phyloP scores from a whole-genome alignment of 1,284 basidiomycete species.

The Apiotrichum brassicae region DNA sequence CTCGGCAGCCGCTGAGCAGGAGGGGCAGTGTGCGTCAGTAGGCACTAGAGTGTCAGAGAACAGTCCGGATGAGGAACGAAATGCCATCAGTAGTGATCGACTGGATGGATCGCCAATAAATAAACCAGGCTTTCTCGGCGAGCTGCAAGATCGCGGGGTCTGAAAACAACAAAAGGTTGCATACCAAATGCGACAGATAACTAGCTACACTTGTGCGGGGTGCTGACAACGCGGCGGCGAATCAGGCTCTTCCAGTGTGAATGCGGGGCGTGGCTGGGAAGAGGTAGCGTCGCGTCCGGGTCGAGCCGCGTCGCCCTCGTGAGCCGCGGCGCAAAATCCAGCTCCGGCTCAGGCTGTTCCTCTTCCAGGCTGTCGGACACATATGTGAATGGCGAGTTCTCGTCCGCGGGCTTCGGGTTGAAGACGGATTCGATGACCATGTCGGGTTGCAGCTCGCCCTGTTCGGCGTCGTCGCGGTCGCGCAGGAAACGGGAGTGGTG shows the following conservation, averaged over 20 bases:
- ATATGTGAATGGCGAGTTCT: constrained; percentile 38
- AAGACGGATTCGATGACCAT: constrained; percentile 40
- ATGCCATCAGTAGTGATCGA: no score
- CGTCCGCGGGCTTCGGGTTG: constrained; percentile 32
- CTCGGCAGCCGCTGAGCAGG: no score
- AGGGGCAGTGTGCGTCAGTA: no score
- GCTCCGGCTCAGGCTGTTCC: neutral
- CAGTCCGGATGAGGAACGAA: no score
- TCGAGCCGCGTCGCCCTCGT: neutral
- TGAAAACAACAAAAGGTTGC: no score
- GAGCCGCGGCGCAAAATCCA: neutral
- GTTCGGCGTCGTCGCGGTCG: neutral
- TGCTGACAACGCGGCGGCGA: neutral
- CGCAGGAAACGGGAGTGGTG: constrained; percentile 6
- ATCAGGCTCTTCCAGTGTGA: neutral
- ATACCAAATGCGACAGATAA: no score
- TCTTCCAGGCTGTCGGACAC: constrained; percentile 15
- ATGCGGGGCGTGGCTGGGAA: neutral
- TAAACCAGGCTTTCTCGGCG: no score
- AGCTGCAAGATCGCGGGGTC: no score
- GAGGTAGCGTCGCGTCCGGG: neutral
- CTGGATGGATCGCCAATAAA: no score
- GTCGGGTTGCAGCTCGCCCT: constrained; percentile 29
- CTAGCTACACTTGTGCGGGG: neutral
- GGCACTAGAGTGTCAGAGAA: no score